Conservation (phyloP, 306 rosid species). For the Luffa aegyptiaca region DNA sequence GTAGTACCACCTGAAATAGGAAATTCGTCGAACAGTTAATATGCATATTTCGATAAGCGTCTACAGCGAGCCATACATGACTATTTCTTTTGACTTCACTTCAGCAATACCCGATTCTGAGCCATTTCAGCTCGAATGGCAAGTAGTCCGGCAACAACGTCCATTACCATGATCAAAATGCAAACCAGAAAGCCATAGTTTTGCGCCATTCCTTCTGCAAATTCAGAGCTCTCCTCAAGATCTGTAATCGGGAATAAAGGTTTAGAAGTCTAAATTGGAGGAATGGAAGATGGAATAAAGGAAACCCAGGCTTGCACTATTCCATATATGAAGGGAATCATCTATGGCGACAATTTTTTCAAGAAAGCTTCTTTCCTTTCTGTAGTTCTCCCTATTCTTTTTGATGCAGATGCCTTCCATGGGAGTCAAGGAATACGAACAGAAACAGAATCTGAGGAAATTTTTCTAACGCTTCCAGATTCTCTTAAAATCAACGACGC, state of each 20-base stretch:
- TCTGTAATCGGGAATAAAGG: neutral
- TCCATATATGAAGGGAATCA: slow-evolving; percentile 3
- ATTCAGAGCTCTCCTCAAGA: neutral
- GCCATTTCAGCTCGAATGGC: slow-evolving; percentile 73
- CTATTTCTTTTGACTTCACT: neutral
- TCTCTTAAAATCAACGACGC: neutral
- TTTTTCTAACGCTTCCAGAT: slow-evolving; percentile 5
- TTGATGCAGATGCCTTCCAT: slow-evolving; percentile 42
- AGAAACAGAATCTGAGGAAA: slow-evolving; percentile 17
- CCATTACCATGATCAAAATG: slow-evolving; percentile 45
- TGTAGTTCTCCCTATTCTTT: slow-evolving; percentile 4
- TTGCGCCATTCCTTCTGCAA: slow-evolving; percentile 30
- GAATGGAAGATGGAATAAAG: neutral
- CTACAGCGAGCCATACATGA: neutral
- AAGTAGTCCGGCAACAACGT: slow-evolving; percentile 59
- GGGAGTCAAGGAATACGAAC: slow-evolving; percentile 37
- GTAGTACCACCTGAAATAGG: slow-evolving; percentile 34
- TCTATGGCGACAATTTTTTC: neutral
- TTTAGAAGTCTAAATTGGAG: neutral
- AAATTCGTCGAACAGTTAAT: neutral
- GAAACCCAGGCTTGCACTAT: neutral
- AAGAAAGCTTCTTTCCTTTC: slow-evolving; percentile 10
- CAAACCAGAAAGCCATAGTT: slow-evolving; percentile 50
- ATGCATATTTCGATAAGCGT: neutral
- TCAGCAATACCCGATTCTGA: slow-evolving; percentile 57